Conservation (phyloP, 805 yeast genomes). For the Spathaspora arborariae region DNA sequence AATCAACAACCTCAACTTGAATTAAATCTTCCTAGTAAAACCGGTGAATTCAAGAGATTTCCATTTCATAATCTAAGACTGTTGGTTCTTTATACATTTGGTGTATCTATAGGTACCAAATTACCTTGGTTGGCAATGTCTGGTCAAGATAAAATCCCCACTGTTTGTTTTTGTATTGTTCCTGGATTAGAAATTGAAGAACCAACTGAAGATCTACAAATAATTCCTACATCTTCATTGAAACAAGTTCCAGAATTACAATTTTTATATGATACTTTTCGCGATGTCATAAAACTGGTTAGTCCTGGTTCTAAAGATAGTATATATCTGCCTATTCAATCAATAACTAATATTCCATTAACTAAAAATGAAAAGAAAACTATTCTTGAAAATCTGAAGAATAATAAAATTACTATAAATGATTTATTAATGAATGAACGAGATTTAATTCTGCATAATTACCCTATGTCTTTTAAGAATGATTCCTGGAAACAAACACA, state of each 20-base stretch:
- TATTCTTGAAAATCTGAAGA: conserved; percentile 28
- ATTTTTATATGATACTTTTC: conserved; percentile 38
- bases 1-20: conserved; percentile 19
- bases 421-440: conserved; percentile 52
- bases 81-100: conserved; percentile 14
- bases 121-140: conserved; percentile 47
- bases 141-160: conserved; percentile 46
- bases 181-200: conserved; percentile 59
- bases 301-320: conserved; percentile 67
- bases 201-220: conserved; percentile 7
- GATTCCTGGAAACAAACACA: conserved; percentile 1
- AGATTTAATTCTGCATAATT: conserved; percentile 47
- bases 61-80: conserved; percentile 17
- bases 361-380: conserved; percentile 52
- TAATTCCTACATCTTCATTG: conserved; percentile 4
- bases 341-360: conserved; percentile 55
- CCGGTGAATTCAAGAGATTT: conserved; percentile 9
- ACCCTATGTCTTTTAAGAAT: conserved; percentile 51
- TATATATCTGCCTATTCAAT: conserved; percentile 49
- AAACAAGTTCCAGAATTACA: conserved; percentile 18
- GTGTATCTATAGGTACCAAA: conserved; percentile 5
- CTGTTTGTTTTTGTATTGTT: conserved; percentile 53
- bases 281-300: conserved; percentile 43
- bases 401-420: conserved; percentile 38
- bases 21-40: conserved; percentile 3